phyloP scores from a whole-genome alignment of 495 filamentous ascomycete genomes.

The Podospora pseudocomata region DNA sequence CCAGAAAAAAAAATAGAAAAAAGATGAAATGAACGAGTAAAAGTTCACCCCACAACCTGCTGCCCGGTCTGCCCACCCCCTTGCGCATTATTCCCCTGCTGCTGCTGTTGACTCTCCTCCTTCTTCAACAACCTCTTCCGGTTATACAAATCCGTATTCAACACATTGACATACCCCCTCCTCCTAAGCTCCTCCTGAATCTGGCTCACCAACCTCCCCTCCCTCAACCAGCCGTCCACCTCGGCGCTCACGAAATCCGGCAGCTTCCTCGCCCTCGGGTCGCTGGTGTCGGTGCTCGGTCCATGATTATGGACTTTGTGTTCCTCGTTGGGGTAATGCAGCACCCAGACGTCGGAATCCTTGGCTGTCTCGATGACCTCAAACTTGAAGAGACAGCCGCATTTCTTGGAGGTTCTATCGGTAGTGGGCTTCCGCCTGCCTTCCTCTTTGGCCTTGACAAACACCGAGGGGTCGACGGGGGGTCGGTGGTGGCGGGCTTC shows the following conservation, averaged over 20 bases:
- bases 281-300: conserved; percentile 33
- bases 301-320: conserved; percentile 38
- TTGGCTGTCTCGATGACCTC: conserved; percentile 35
- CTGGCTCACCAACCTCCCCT: conserved; percentile 35
- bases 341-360: conserved; percentile 33
- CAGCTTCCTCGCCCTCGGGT: conserved; percentile 34
- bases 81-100: background rate
- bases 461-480: conserved; percentile 28
- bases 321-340: conserved; percentile 38
- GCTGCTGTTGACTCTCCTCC: conserved; percentile 17
- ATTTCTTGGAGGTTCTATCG: conserved; percentile 36
- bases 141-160: conserved; percentile 39
- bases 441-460: conserved; percentile 29
- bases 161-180: conserved; percentile 34
- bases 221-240: conserved; percentile 35
- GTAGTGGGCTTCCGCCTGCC: conserved; percentile 37
- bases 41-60: background rate
- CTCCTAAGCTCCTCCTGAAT: conserved; percentile 36
- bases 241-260: conserved; percentile 27
- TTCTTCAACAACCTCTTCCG: conserved; percentile 36
- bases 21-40: background rate
- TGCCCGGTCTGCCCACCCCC: background rate
- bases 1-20: background rate
- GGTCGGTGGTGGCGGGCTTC: conserved; percentile 35
- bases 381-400: conserved; percentile 38